These are phyloP conservation scores for Boechera retrofracta DNA, from an alignment of 345 rosid species.

Conservation along the genomic window DNA sequence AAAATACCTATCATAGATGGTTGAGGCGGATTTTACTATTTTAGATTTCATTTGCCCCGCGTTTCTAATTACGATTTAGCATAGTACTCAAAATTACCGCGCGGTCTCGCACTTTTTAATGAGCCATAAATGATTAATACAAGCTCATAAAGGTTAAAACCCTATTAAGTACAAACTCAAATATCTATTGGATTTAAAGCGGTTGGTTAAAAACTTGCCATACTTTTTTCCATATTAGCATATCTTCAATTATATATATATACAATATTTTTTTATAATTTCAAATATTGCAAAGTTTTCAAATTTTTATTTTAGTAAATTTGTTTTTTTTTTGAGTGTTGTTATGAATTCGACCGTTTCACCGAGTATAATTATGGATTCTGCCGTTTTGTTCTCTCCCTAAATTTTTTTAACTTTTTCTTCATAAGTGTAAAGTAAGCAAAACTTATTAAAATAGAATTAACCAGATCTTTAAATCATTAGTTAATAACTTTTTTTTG, in stretches of 20 bases:
- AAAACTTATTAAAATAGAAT: not conserved
- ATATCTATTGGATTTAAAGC: too few relatives aligned
- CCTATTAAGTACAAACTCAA: not conserved
- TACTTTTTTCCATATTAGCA: too few relatives aligned
- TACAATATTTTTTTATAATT: too few relatives aligned
- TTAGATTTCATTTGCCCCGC: too few relatives aligned
- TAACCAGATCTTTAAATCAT: not conserved
- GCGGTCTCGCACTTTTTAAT: not conserved
- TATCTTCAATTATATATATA: too few relatives aligned
- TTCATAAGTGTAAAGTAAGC: not conserved
- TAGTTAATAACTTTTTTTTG: too few relatives aligned
- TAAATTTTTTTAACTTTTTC: not conserved
- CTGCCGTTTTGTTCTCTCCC: not conserved
- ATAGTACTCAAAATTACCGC: not conserved
- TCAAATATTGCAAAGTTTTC: too few relatives aligned
- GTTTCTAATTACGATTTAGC: not conserved
- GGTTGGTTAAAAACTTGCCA: too few relatives aligned
- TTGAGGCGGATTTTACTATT: not conserved
- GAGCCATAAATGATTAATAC: not conserved
- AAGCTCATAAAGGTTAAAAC: not conserved
- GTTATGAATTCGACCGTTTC: not conserved
- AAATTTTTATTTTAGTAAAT: too few relatives aligned
- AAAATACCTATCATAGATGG: not conserved
- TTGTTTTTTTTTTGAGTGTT: not conserved
- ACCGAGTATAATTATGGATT: not conserved